A percentile compares a stretch with the other conserved stretches of the same genome.
These are phyloP conservation scores for Neoboletus subvelutipes DNA, from an alignment of 768 basidiomycete species.

Conservation along the genomic window DNA sequence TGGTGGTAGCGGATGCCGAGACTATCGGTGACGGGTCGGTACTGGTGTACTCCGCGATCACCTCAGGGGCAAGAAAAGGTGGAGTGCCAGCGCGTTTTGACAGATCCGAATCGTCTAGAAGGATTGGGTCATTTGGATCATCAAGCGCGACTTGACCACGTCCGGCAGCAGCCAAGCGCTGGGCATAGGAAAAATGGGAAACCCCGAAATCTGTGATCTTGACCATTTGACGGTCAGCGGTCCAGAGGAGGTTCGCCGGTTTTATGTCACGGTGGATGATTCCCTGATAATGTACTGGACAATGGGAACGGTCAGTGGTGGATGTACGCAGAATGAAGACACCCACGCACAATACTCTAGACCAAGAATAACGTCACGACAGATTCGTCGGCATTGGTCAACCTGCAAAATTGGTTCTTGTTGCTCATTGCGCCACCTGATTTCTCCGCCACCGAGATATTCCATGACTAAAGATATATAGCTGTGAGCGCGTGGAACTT, in stretches of 20 bases:
- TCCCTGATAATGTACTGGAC: constrained; percentile 89
- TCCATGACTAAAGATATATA: constrained; percentile 73
- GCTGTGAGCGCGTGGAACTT: constrained; percentile 21
- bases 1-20: constrained; percentile 30
- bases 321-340: constrained; percentile 6
- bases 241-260: constrained; percentile 94
- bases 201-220: constrained; percentile 99
- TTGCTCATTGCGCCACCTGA: constrained; percentile 76
- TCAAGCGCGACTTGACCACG: constrained; percentile 36
- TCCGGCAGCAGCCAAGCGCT: constrained; percentile 68
- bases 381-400: constrained; percentile 80
- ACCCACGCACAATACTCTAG: constrained; percentile 85
- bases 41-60: constrained; percentile 65
- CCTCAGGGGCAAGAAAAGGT: constrained; percentile 94
- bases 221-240: constrained; percentile 79
- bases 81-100: constrained; percentile 94
- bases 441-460: constrained; percentile 92
- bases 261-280: constrained; percentile 99
- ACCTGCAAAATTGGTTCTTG: constrained; percentile 76
- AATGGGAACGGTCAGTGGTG: constrained; percentile 5
- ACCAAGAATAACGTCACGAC: constrained; percentile 91
- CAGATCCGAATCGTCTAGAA: constrained; percentile 82
- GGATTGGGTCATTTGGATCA: constrained; percentile 56
- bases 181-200: constrained; percentile 91
- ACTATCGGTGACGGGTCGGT: constrained; percentile 36